phyloP scores from a whole-genome alignment of 116 monocot genomes.

The Dioscorea cayenensis region DNA sequence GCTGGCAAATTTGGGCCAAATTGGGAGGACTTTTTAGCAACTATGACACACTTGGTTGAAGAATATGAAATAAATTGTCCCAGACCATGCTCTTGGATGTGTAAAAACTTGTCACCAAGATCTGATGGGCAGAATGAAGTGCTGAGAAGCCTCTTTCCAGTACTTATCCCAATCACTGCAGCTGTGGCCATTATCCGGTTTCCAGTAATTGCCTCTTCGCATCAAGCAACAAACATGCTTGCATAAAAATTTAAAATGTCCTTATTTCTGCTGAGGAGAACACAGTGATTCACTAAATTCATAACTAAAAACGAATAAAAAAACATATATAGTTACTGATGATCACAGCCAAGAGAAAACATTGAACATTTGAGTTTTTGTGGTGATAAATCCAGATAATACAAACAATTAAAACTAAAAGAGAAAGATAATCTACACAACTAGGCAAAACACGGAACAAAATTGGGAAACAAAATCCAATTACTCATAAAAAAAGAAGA shows the following conservation, averaged over 20 bases:
- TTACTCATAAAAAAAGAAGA: not conserved
- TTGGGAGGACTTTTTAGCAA: conserved; percentile 44
- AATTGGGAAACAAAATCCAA: not conserved
- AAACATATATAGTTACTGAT: too few relatives aligned
- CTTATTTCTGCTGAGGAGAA: too few relatives aligned
- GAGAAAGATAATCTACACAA: too few relatives aligned
- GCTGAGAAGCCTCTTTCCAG: conserved; percentile 74
- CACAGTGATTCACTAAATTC: too few relatives aligned
- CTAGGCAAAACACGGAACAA: not conserved
- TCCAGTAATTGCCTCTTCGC: not conserved
- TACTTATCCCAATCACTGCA: conserved; percentile 64
- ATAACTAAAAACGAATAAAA: too few relatives aligned
- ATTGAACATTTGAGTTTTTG: too few relatives aligned
- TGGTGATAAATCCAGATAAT: too few relatives aligned
- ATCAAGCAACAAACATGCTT: not conserved
- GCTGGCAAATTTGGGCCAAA: conserved; percentile 37
- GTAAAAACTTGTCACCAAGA: conserved; percentile 43
- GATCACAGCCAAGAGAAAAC: too few relatives aligned
- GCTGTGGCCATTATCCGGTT: conserved; percentile 63
- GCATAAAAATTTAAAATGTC: too few relatives aligned
- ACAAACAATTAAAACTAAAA: too few relatives aligned
- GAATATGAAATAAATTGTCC: conserved; percentile 25
- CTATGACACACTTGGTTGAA: conserved; percentile 24
- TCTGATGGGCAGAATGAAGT: conserved; percentile 69
- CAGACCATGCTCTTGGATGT: conserved; percentile 32